A percentile compares a stretch with the other conserved stretches of the same genome.
Evolutionary conservation across 129 eudicot species (phyloP).

Genomic region (Mikania micrantha): DNA sequence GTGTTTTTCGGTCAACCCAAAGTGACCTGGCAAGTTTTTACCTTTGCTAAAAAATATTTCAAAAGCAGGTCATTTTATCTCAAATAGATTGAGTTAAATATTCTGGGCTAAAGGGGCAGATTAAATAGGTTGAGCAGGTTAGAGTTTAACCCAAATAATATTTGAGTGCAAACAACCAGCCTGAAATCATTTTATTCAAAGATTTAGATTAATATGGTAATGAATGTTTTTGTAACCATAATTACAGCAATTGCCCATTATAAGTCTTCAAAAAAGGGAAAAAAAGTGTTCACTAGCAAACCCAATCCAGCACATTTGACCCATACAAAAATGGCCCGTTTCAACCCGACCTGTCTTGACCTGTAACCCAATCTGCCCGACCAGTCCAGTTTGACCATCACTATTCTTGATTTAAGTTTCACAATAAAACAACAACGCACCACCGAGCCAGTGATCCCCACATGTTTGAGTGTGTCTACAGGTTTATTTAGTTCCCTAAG

Average conservation of each 20-base stretch:
- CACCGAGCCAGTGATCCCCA: slow-evolving; percentile 90
- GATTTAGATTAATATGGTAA: background rate
- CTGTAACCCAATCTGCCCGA: background rate
- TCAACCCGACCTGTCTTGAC: background rate
- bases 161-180: background rate
- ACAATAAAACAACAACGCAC: slow-evolving; percentile 10
- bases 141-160: background rate
- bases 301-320: background rate
- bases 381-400: background rate
- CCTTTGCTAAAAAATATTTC: background rate
- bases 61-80: background rate
- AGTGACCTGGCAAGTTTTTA: background rate
- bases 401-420: background rate
- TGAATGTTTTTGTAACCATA: background rate
- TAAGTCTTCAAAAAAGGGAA: background rate
- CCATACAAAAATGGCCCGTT: background rate
- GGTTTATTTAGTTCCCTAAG: slow-evolving; percentile 95
- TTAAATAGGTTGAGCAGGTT: background rate
- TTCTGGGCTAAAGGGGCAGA: background rate
- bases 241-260: background rate
- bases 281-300: background rate
- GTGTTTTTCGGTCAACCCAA: background rate
- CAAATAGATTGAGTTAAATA: background rate
- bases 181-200: background rate
- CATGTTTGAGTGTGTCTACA: slow-evolving; percentile 90